phyloP scores from a whole-genome alignment of 176 grass and related monocot species.

The Guadua angustifolia region DNA sequence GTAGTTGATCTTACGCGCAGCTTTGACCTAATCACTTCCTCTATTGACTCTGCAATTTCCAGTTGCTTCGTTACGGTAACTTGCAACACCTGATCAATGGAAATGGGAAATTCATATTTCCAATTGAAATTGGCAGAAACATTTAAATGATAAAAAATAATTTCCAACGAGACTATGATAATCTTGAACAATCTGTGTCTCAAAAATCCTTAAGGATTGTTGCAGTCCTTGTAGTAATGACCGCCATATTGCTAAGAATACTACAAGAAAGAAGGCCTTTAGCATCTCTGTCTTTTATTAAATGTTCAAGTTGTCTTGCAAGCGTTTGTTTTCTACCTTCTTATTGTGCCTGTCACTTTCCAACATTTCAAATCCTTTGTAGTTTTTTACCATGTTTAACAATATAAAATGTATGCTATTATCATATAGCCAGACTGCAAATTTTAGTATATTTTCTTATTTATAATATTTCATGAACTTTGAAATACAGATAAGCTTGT shows the following conservation, averaged over 20 bases:
- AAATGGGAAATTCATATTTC: conserved; percentile 18
- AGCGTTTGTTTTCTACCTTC: not conserved
- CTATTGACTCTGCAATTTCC: conserved; percentile 75
- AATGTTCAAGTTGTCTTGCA: not conserved
- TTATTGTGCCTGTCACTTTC: not conserved
- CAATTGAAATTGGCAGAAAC: not conserved
- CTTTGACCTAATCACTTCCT: conserved; percentile 63
- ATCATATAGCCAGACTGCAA: not conserved
- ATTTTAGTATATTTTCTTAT: not conserved
- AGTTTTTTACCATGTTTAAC: not conserved
- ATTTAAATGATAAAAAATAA: not conserved
- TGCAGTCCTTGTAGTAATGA: not conserved
- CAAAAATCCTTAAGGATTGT: not conserved
- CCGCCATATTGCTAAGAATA: not conserved
- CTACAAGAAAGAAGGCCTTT: not conserved
- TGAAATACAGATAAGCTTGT: not conserved
- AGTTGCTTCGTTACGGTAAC: conserved; percentile 77
- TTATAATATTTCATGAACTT: not conserved
- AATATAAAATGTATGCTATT: conserved; percentile 10
- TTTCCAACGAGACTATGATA: not conserved
- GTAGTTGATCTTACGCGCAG: conserved; percentile 52
- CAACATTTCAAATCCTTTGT: not conserved
- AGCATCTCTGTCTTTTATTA: not conserved
- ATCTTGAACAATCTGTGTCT: not conserved
- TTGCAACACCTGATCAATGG: conserved; percentile 68